Conservation (phyloP, 768 basidiomycete species). For the Podaxis carcinomalis region DNA sequence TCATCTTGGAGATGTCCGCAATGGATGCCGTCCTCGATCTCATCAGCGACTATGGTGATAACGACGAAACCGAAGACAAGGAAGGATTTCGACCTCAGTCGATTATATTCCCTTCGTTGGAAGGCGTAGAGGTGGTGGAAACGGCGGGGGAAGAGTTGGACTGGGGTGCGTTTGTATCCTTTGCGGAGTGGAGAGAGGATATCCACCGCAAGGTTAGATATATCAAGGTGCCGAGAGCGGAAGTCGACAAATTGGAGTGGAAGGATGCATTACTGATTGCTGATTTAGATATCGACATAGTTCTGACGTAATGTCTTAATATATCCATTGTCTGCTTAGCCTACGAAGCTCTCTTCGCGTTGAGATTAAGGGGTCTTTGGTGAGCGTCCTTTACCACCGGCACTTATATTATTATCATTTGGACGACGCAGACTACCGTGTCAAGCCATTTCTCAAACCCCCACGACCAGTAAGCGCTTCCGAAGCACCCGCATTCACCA, state of each 20-base stretch:
- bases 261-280: not conserved
- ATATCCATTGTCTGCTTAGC: not conserved
- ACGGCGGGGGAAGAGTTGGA: not conserved
- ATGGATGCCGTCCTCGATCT: not conserved
- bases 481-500: no score
- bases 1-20: not conserved
- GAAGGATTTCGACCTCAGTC: not conserved
- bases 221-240: not conserved
- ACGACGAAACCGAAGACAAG: not conserved
- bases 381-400: no score
- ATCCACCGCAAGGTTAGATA: not conserved
- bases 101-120: not conserved
- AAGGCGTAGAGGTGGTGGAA: not conserved
- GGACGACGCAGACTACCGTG: no score
- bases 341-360: not conserved
- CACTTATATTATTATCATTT: no score
- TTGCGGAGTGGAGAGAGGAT: not conserved
- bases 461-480: no score
- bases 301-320: not conserved
- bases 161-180: not conserved
- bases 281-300: not conserved
- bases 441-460: no score
- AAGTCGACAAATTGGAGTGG: not conserved
- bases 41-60: not conserved
- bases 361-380: not conserved